phyloP scores from a whole-genome alignment of 2,329 filamentous ascomycete genomes.

The Catunica adiposa region DNA sequence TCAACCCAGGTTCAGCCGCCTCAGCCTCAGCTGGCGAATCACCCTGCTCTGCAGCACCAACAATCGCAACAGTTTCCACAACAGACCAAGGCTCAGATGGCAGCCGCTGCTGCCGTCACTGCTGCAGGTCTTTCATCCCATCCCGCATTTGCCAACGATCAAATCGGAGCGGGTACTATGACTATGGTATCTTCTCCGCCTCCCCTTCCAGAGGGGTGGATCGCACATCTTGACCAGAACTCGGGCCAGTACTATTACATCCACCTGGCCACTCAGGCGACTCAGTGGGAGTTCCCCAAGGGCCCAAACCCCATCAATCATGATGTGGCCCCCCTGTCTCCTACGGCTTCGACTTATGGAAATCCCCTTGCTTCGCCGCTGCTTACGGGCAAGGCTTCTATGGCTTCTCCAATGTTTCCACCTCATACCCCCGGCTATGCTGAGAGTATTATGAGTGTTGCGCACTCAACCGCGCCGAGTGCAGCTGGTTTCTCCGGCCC shows the following conservation, averaged over 20 bases:
- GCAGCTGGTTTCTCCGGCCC: slow-evolving; percentile 74
- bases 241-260: slow-evolving; percentile 99
- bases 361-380: slow-evolving; percentile 57
- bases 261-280: slow-evolving; percentile 83
- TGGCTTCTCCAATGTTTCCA: slow-evolving; percentile 69
- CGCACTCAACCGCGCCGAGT: slow-evolving; percentile 55
- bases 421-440: slow-evolving; percentile 73
- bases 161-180: slow-evolving; percentile 9
- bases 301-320: slow-evolving; percentile 79
- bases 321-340: slow-evolving; percentile 68
- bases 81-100: slow-evolving; percentile 21
- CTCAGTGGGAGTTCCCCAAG: slow-evolving; percentile 98
- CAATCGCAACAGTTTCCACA: slow-evolving; percentile 5
- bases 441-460: slow-evolving; percentile 70
- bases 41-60: slow-evolving; percentile 2
- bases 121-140: slow-evolving; percentile 48
- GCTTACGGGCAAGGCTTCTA: slow-evolving; percentile 31
- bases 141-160: slow-evolving; percentile 80
- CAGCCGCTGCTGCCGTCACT: slow-evolving; percentile 27
- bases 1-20: slow-evolving; percentile 7
- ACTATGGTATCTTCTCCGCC: slow-evolving; percentile 57
- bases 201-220: slow-evolving; percentile 93
- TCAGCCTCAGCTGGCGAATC: slow-evolving; percentile 8
- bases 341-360: slow-evolving; percentile 59
- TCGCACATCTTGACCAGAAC: slow-evolving; percentile 85